These are phyloP conservation scores for Fusarium sp. DNA, from an alignment of 2,329 filamentous ascomycete genomes.

Conservation along the genomic window DNA sequence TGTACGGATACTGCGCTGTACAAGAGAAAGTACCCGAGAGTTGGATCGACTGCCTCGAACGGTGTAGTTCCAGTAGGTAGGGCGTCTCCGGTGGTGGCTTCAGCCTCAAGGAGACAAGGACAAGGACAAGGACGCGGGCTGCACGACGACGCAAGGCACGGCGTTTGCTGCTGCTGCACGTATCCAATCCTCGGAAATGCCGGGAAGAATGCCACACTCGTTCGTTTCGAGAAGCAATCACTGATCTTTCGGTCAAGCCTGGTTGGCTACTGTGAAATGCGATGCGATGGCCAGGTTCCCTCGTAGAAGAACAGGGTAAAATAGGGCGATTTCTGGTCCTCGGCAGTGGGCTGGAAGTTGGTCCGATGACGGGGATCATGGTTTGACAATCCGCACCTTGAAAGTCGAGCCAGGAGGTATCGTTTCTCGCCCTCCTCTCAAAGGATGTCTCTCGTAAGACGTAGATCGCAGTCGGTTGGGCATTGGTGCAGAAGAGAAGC, in stretches of 20 bases:
- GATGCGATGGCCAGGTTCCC: neutral
- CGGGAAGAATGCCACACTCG: slow-evolving; percentile 1
- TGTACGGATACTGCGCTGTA: neutral
- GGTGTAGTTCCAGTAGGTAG: slow-evolving; percentile 28
- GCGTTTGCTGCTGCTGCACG: neutral
- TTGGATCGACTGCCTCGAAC: slow-evolving; percentile 7
- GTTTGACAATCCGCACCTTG: neutral
- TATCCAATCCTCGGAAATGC: slow-evolving; percentile 6
- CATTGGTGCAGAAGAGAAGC: neutral
- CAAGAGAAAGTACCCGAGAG: neutral
- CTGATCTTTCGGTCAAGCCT: neutral
- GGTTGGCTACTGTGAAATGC: slow-evolving; percentile 1
- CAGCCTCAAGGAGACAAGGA: slow-evolving; percentile 6
- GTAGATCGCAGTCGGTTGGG: neutral
- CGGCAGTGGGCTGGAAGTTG: slow-evolving; percentile 13
- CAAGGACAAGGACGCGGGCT: neutral
- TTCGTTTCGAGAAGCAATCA: slow-evolving; percentile 20
- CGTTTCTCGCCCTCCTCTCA: slow-evolving; percentile 8
- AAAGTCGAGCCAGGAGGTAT: neutral
- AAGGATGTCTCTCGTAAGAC: slow-evolving; percentile 6
- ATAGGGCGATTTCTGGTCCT: slow-evolving; percentile 14
- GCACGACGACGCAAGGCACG: slow-evolving; percentile 12
- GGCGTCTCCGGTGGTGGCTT: slow-evolving; percentile 27
- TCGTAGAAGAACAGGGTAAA: slow-evolving; percentile 6
- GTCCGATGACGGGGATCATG: neutral